Evolutionary conservation across 805 yeast species (phyloP).

Genomic region (Yamadazyma ubonensis): DNA sequence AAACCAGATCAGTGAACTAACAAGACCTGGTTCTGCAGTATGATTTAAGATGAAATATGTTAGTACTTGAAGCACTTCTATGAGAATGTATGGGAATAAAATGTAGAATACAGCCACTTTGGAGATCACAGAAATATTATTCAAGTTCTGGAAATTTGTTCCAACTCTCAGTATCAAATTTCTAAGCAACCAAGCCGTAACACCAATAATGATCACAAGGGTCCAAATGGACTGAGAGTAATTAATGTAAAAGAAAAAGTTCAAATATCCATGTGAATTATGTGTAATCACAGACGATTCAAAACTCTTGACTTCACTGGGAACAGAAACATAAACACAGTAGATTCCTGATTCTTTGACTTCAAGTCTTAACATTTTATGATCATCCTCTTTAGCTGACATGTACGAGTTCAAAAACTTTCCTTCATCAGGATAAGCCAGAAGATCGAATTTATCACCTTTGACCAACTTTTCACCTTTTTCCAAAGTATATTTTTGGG

Average conservation of each 20-base stretch:
- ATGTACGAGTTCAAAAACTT: slow-evolving; percentile 6
- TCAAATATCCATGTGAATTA: slow-evolving; percentile 27
- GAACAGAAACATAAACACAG: slow-evolving; percentile 31
- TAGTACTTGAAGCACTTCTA: not conserved
- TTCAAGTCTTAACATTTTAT: slow-evolving; percentile 10
- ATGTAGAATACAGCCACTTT: slow-evolving; percentile 27
- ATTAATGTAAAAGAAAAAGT: slow-evolving; percentile 16
- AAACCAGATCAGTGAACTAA: not conserved
- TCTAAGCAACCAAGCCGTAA: slow-evolving; percentile 23
- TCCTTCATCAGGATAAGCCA: not conserved
- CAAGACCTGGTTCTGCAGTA: slow-evolving; percentile 3
- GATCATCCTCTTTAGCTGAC: slow-evolving; percentile 5
- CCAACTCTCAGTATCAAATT: slow-evolving; percentile 27
- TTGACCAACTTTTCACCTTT: not conserved
- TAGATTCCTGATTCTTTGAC: slow-evolving; percentile 26
- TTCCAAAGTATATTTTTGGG: slow-evolving; percentile 13
- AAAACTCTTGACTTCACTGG: slow-evolving; percentile 10
- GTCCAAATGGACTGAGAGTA: slow-evolving; percentile 19
- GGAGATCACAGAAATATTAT: slow-evolving; percentile 28
- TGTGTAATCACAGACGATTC: slow-evolving; percentile 22
- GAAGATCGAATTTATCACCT: slow-evolving; percentile 11
- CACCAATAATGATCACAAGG: slow-evolving; percentile 16
- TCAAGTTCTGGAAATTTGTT: slow-evolving; percentile 26
- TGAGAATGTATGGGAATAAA: slow-evolving; percentile 20
- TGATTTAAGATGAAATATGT: slow-evolving; percentile 9